phyloP scores from a whole-genome alignment of 2,329 filamentous ascomycete genomes.

The Aspergillus sojae region DNA sequence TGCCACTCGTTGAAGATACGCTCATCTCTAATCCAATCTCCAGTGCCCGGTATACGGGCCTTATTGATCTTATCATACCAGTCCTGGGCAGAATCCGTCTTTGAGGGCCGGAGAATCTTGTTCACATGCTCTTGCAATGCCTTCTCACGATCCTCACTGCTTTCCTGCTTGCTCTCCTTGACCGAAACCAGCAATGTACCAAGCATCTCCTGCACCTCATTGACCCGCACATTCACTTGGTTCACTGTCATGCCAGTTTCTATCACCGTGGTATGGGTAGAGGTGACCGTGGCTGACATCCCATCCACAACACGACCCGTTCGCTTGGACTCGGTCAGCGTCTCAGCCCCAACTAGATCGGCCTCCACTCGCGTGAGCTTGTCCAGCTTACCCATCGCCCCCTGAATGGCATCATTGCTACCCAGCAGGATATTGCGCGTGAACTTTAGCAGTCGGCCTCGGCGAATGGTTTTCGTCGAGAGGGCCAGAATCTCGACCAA shows the following conservation, averaged over 20 bases:
- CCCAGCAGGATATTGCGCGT: slow-evolving; percentile 47
- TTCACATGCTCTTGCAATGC: slow-evolving; percentile 1
- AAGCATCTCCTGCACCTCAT: slow-evolving; percentile 14
- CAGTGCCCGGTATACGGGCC: slow-evolving; percentile 45
- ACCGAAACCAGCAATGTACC: slow-evolving; percentile 1
- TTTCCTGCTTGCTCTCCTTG: slow-evolving; percentile 9
- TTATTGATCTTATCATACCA: slow-evolving; percentile 47
- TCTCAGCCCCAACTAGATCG: slow-evolving; percentile 45
- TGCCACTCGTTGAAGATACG: slow-evolving; percentile 45
- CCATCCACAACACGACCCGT: slow-evolving; percentile 12
- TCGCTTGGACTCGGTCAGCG: slow-evolving; percentile 13
- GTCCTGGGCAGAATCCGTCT: slow-evolving; percentile 43
- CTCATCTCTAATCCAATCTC: slow-evolving; percentile 52
- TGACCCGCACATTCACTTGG: slow-evolving; percentile 12
- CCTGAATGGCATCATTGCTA: slow-evolving; percentile 44
- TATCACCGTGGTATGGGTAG: slow-evolving; percentile 5
- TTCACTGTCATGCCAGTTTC: slow-evolving; percentile 11
- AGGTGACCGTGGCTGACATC: slow-evolving; percentile 1
- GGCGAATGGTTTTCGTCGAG: slow-evolving; percentile 46
- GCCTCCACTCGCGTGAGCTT: slow-evolving; percentile 48
- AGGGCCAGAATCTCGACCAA: slow-evolving; percentile 52
- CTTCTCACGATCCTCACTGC: background rate
- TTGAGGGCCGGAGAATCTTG: slow-evolving; percentile 45
- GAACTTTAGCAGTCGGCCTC: slow-evolving; percentile 44
- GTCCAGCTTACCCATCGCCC: slow-evolving; percentile 45